Conservation (phyloP, 2,329 filamentous ascomycete genomes). For the Aureobasidium sp. region DNA sequence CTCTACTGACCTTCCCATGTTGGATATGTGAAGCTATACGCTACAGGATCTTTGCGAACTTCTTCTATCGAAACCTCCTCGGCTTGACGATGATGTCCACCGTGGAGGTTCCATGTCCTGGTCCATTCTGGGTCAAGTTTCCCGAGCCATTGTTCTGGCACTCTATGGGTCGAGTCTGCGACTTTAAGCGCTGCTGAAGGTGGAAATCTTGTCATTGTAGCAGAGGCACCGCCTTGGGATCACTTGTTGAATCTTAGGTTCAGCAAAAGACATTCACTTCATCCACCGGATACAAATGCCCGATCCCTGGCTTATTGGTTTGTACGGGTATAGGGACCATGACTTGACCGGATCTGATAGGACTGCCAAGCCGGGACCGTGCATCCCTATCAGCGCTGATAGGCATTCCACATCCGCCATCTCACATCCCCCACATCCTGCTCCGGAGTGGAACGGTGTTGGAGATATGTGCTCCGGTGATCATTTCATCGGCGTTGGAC, state of each 20-base stretch:
- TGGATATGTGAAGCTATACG: conserved; percentile 1
- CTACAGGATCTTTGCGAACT: not conserved
- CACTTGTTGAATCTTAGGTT: too few species aligned
- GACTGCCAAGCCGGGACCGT: not conserved
- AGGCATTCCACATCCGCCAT: not conserved
- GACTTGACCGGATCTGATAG: not conserved
- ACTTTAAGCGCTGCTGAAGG: not conserved
- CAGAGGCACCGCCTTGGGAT: too few species aligned
- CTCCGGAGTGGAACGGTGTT: not conserved
- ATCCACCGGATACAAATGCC: too few species aligned
- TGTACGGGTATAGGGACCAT: too few species aligned
- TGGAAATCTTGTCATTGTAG: not conserved
- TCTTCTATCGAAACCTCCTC: not conserved
- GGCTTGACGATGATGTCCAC: not conserved
- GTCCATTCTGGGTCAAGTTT: conserved; percentile 1
- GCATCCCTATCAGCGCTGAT: not conserved
- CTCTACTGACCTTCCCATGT: not conserved
- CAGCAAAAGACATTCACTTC: too few species aligned
- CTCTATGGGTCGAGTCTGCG: not conserved
- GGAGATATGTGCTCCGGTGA: too few species aligned
- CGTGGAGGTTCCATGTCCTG: not conserved
- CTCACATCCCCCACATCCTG: not conserved
- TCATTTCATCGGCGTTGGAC: too few species aligned
- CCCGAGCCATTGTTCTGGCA: not conserved
- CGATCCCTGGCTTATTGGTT: too few species aligned